Conservation (phyloP, 176 grass and related monocot species). For the Canna indica region DNA sequence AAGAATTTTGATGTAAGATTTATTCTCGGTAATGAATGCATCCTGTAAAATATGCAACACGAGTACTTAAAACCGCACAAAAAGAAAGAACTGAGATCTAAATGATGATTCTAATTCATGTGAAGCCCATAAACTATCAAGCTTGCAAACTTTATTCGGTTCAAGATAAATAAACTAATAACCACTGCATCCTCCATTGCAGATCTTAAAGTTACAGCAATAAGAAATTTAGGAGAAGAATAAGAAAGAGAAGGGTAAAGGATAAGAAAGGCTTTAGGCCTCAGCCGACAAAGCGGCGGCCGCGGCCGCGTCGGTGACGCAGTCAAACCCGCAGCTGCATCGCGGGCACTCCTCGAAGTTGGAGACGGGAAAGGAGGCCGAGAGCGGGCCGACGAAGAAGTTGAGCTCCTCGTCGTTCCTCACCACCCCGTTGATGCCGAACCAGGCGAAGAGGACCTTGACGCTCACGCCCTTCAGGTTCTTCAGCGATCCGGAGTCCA, state of each 20-base stretch:
- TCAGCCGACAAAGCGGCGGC: neutral
- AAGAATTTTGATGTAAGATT: too few relatives aligned
- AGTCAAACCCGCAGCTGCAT: constrained; percentile 22
- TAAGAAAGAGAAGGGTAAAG: neutral
- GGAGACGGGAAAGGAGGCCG: constrained; percentile 28
- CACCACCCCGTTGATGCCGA: constrained; percentile 23
- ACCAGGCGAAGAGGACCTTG: constrained; percentile 31
- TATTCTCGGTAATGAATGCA: too few relatives aligned
- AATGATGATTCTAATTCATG: too few relatives aligned
- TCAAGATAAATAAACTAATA: neutral
- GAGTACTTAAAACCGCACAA: too few relatives aligned
- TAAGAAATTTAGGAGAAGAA: too few relatives aligned
- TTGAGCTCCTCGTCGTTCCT: constrained; percentile 17
- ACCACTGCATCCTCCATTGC: too few relatives aligned
- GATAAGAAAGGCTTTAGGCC: neutral
- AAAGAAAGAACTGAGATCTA: too few relatives aligned
- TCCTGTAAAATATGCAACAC: too few relatives aligned
- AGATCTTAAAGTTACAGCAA: too few relatives aligned
- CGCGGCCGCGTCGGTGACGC: neutral
- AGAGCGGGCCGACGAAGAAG: constrained; percentile 33
- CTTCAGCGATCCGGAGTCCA: constrained; percentile 17
- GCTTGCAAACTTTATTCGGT: neutral
- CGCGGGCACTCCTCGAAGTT: constrained; percentile 32
- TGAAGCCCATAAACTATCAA: neutral
- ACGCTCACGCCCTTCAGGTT: constrained; percentile 21